Evolutionary conservation across 169 alveolate genomes (phyloP).

Genomic region (Cryptosporidium tyzzeri): DNA sequence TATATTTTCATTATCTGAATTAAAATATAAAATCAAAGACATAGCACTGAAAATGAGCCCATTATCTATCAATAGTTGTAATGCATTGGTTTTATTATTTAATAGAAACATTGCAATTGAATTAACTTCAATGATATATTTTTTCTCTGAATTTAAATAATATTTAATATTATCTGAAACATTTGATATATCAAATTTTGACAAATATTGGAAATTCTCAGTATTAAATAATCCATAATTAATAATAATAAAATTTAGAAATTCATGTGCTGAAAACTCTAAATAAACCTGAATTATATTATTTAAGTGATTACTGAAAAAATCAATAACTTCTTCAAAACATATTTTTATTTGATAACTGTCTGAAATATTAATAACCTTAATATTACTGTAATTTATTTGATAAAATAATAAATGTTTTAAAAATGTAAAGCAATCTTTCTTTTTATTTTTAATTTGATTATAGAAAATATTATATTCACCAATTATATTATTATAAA

Average conservation of each 20-base stretch:
- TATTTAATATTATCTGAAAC: not conserved
- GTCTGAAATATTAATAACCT: not conserved
- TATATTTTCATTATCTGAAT: slow-evolving; percentile 6
- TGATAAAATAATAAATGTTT: slow-evolving; percentile 3
- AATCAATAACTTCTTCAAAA: not conserved
- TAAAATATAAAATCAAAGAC: slow-evolving; percentile 26
- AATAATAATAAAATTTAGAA: not conserved
- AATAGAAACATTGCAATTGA: slow-evolving; percentile 34
- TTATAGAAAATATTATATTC: not conserved
- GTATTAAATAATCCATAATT: slow-evolving; percentile 2
- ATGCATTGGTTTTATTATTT: slow-evolving; percentile 10
- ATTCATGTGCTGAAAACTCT: slow-evolving; percentile 2
- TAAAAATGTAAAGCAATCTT: slow-evolving; percentile 18
- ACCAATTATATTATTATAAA: not conserved
- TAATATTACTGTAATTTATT: not conserved
- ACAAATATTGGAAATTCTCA: not conserved
- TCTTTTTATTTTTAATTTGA: not conserved
- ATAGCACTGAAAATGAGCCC: slow-evolving; percentile 28
- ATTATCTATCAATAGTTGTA: slow-evolving; percentile 1
- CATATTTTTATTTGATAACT: not conserved
- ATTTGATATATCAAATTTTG: not conserved
- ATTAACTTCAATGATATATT: slow-evolving; percentile 29
- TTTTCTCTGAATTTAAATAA: not conserved
- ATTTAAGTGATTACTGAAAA: not conserved
- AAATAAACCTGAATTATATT: slow-evolving; percentile 20